Conservation (phyloP, 116 monocot species). For the Dioscorea cayenensis region DNA sequence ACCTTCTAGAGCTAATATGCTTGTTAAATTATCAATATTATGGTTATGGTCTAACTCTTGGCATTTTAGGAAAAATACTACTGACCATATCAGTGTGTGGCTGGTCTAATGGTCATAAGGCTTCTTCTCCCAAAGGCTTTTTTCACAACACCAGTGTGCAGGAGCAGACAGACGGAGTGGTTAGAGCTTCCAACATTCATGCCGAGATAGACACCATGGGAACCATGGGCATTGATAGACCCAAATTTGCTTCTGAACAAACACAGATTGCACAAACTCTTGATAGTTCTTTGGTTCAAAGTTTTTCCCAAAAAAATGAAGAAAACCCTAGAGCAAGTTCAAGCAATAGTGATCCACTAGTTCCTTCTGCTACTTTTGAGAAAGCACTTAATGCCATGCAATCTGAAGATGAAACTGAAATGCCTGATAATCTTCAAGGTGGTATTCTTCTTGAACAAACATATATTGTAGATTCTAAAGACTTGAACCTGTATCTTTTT, state of each 20-base stretch:
- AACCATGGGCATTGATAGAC: neutral
- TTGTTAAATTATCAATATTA: no score
- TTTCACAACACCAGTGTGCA: neutral
- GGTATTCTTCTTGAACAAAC: conserved; percentile 46
- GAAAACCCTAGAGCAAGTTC: neutral
- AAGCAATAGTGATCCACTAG: conserved; percentile 7
- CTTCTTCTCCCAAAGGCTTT: neutral
- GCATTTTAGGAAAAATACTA: conserved; percentile 41
- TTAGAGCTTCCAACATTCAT: neutral
- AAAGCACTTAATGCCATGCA: conserved; percentile 42
- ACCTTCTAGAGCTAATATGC: no score
- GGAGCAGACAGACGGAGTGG: neutral
- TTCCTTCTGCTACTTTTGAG: conserved; percentile 22
- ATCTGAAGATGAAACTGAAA: conserved; percentile 23
- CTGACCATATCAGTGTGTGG: conserved; percentile 31
- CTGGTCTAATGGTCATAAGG: neutral
- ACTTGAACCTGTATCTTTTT: conserved; percentile 39
- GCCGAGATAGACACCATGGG: neutral
- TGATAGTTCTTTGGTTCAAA: conserved; percentile 7
- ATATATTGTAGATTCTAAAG: conserved; percentile 33
- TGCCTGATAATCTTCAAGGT: conserved; percentile 44
- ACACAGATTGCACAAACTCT: neutral
- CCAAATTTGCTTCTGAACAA: conserved; percentile 2
- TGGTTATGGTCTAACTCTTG: conserved; percentile 1
- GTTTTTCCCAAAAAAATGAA: conserved; percentile 5